Evolutionary conservation across 805 yeast species (phyloP).

Genomic region (Isabelozyma gotoi): DNA sequence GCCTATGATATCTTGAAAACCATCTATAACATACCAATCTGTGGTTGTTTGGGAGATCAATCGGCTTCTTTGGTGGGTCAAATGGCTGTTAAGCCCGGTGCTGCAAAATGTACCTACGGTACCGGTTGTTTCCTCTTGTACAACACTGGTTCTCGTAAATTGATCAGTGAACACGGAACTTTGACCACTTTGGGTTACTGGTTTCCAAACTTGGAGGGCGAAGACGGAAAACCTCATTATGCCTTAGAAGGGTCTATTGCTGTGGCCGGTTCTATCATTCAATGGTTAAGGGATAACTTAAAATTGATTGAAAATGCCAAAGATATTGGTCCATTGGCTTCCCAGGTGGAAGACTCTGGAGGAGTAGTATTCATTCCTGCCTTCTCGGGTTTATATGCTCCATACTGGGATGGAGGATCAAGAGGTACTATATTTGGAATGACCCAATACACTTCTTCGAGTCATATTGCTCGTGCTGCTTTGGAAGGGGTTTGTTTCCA

Average conservation of each 20-base stretch:
- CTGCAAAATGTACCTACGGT: conserved; percentile 94
- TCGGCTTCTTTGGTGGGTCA: conserved; percentile 93
- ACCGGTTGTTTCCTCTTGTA: conserved; percentile 91
- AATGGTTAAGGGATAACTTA: conserved; percentile 91
- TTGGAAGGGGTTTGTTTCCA: conserved; percentile 94
- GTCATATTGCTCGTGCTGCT: conserved; percentile 92
- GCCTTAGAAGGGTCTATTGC: conserved; percentile 96
- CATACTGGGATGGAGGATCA: conserved; percentile 92
- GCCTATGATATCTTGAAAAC: conserved; percentile 50
- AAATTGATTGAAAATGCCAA: conserved; percentile 76
- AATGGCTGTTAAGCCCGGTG: conserved; percentile 77
- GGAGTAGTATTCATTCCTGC: conserved; percentile 96
- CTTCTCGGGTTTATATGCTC: conserved; percentile 90
- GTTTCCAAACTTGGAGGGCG: conserved; percentile 65
- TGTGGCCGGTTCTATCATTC: conserved; percentile 91
- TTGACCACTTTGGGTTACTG: conserved; percentile 89
- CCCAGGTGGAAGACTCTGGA: conserved; percentile 75
- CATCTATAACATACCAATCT: conserved; percentile 66
- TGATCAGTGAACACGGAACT: conserved; percentile 76
- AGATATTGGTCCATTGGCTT: conserved; percentile 89
- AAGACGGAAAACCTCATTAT: conserved; percentile 62
- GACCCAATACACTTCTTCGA: conserved; percentile 88
- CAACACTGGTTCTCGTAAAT: conserved; percentile 76
- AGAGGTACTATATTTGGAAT: conserved; percentile 92
- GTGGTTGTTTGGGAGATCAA: conserved; percentile 94